These are phyloP conservation scores for Ustilago nuda DNA, from an alignment of 1,284 basidiomycete species.

Conservation along the genomic window DNA sequence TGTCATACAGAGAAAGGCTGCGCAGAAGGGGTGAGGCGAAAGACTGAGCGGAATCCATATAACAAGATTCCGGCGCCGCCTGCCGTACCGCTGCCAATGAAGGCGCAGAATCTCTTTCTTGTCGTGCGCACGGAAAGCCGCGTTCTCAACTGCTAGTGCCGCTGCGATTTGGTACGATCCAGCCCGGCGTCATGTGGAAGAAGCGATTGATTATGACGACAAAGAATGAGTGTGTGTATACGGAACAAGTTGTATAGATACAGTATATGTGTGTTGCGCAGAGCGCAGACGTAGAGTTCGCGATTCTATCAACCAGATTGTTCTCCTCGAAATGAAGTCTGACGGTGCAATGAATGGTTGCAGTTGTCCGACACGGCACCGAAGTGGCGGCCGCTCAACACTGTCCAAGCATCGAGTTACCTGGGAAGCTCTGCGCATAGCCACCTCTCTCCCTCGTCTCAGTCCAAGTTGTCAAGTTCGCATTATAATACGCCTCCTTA, in stretches of 20 bases:
- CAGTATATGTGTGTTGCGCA: neutral
- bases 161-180: neutral
- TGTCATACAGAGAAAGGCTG: neutral
- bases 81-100: neutral
- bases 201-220: neutral
- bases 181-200: neutral
- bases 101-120: neutral
- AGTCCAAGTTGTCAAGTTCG: constrained; percentile 63
- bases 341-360: neutral
- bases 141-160: neutral
- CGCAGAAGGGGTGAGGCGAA: neutral
- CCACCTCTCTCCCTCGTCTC: constrained; percentile 44
- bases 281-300: neutral
- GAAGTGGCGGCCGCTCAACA: constrained; percentile 21
- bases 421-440: constrained; percentile 48
- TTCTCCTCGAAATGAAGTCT: neutral
- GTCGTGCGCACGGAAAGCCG: neutral
- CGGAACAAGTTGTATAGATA: neutral
- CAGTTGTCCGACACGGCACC: neutral
- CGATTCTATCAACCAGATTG: neutral
- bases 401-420: constrained; percentile 47
- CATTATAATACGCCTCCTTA: constrained; percentile 62
- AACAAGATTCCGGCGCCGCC: neutral
- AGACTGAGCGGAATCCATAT: neutral
- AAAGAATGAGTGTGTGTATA: neutral